phyloP scores from a whole-genome alignment of 768 basidiomycete genomes.

The Agrocybe chaxingu region DNA sequence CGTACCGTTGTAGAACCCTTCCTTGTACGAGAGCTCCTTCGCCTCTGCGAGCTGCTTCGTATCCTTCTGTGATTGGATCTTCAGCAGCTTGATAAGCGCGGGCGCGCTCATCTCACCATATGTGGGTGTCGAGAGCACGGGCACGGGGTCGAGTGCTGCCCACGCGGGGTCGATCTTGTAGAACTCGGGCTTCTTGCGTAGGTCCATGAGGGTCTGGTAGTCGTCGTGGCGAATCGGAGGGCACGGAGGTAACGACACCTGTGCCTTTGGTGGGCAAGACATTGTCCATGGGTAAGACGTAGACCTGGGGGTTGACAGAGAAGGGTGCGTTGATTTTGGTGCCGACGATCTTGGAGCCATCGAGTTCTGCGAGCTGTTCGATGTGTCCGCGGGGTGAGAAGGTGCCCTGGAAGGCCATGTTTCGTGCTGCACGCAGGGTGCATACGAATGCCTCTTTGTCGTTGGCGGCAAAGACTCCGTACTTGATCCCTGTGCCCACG shows the following conservation, averaged over 20 bases:
- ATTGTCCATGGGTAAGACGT: conserved; percentile 98
- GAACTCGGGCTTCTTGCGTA: conserved; percentile 94
- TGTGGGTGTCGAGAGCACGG: conserved; percentile 85
- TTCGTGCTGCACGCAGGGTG: conserved; percentile 88
- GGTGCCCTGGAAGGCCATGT: conserved; percentile 95
- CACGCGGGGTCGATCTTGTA: conserved; percentile 93
- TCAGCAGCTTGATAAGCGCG: conserved; percentile 79
- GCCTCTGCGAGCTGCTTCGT: conserved; percentile 91
- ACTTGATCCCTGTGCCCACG: conserved; percentile 86
- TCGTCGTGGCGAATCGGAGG: conserved; percentile 99
- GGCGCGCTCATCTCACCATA: conserved; percentile 92
- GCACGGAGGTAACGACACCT: conserved; percentile 96
- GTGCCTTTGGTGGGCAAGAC: conserved; percentile 98
- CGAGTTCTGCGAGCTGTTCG: conserved; percentile 71
- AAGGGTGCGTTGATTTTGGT: conserved; percentile 89
- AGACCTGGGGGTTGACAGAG: conserved; percentile 78
- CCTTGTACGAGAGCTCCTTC: conserved; percentile 97
- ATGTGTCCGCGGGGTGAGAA: conserved; percentile 70
- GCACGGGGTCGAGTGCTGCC: conserved; percentile 80
- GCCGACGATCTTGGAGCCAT: conserved; percentile 79
- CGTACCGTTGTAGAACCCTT: conserved; percentile 93
- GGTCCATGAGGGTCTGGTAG: conserved; percentile 82
- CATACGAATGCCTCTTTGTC: conserved; percentile 86
- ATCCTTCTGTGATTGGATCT: conserved; percentile 96
- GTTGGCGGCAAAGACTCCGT: conserved; percentile 88